A percentile compares a stretch with the other conserved stretches of the same genome.
Conservation (phyloP, 192 early-diverging fungal species). For the Phycomyces nitens region DNA sequence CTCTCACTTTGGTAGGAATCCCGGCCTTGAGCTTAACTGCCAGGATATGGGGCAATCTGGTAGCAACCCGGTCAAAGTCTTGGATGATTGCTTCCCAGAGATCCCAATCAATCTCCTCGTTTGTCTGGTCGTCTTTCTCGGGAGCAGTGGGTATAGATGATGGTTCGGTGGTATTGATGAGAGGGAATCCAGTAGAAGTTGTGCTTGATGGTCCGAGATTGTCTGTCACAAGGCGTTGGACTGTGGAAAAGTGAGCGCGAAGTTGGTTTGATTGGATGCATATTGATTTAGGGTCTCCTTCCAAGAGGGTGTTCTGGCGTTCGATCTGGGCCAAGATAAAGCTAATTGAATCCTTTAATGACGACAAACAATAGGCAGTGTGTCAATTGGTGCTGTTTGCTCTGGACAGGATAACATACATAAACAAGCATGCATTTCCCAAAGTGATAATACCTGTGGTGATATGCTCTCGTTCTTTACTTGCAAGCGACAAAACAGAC, state of each 20-base stretch:
- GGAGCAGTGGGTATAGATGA: background rate
- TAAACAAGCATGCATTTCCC: no score
- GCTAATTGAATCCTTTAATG: constrained; percentile 45
- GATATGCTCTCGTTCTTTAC: no score
- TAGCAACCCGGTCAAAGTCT: constrained; percentile 64
- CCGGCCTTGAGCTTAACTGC: constrained; percentile 67
- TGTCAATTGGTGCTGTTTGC: no score
- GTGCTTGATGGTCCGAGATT: background rate
- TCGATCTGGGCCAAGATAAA: constrained; percentile 55
- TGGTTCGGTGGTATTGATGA: background rate
- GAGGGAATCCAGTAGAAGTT: background rate
- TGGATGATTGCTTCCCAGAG: constrained; percentile 80
- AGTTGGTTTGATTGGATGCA: constrained; percentile 53
- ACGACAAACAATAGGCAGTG: background rate
- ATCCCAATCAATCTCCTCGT: constrained; percentile 52
- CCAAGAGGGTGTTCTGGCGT: constrained; percentile 50
- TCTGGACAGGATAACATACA: no score
- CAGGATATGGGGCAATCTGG: constrained; percentile 60
- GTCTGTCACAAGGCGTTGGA: constrained; percentile 44
- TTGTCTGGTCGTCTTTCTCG: background rate
- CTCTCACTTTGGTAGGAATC: constrained; percentile 76
- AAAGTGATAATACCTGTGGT: no score
- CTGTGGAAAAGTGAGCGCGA: constrained; percentile 44
- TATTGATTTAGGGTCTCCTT: constrained; percentile 53
- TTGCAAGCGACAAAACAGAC: no score